phyloP scores from a whole-genome alignment of 2,329 filamentous ascomycete species.

The Gyromitra esculenta region DNA sequence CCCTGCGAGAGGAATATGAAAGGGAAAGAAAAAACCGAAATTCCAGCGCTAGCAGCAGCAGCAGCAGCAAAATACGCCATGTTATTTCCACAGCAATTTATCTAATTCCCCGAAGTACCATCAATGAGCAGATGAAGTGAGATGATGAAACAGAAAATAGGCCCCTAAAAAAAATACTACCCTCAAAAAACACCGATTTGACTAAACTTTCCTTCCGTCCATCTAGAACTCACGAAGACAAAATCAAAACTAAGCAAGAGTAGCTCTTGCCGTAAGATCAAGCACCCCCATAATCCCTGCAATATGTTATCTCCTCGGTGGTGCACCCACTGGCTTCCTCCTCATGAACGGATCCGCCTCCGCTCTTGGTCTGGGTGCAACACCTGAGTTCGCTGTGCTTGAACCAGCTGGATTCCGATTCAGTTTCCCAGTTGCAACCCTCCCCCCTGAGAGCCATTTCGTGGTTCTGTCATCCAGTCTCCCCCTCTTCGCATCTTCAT shows the following conservation, averaged over 20 bases:
- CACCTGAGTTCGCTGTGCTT: neutral
- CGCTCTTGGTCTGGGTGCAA: neutral
- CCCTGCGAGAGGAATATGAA: neutral
- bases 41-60: neutral
- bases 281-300: neutral
- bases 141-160: neutral
- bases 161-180: neutral
- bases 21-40: neutral
- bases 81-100: neutral
- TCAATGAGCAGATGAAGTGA: neutral
- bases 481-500: slow-evolving; percentile 21
- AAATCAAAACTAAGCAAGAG: neutral
- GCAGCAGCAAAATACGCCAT: neutral
- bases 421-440: slow-evolving; percentile 15
- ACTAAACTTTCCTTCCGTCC: neutral
- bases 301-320: slow-evolving; percentile 19
- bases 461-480: slow-evolving; percentile 36
- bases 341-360: slow-evolving; percentile 44
- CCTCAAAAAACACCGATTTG: slow-evolving; percentile 2
- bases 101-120: slow-evolving; percentile 1
- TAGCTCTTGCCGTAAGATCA: neutral
- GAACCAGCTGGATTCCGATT: slow-evolving; percentile 5
- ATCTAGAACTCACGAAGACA: neutral
- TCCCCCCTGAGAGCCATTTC: slow-evolving; percentile 41
- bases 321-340: slow-evolving; percentile 26